These are phyloP conservation scores for Nepenthes mirabilis DNA, from an alignment of 148 eudicot genomes.

Conservation along the genomic window DNA sequence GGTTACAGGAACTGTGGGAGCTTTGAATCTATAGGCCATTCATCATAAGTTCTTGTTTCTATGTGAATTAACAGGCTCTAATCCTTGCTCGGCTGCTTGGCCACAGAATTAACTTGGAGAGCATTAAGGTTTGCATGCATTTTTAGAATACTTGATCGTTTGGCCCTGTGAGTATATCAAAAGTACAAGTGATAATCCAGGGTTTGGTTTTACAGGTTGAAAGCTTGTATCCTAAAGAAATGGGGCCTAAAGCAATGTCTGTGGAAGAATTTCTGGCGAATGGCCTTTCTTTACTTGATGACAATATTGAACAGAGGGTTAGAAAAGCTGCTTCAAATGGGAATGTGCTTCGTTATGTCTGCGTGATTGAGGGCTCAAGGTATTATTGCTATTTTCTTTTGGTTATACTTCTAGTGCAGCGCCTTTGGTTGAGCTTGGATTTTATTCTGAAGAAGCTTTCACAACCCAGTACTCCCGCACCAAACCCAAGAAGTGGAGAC, in stretches of 20 bases:
- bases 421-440: too few species aligned
- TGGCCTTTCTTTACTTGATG: constrained; percentile 74
- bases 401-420: too few species aligned
- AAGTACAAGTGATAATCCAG: not conserved
- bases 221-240: constrained; percentile 68
- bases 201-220: constrained; percentile 39
- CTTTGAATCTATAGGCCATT: not conserved
- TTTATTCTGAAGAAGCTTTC: too few species aligned
- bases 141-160: not conserved
- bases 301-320: constrained; percentile 48
- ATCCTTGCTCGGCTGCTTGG: constrained; percentile 95
- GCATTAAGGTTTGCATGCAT: constrained; percentile 40
- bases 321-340: constrained; percentile 60
- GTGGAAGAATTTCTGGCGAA: constrained; percentile 59
- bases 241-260: constrained; percentile 66
- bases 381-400: constrained; percentile 10
- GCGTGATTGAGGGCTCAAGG: constrained; percentile 73
- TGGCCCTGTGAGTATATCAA: not conserved
- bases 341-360: constrained; percentile 83
- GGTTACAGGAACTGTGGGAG: not conserved
- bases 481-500: too few species aligned
- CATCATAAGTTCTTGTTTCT: not conserved
- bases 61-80: constrained; percentile 49
- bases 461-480: too few species aligned
- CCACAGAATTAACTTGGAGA: constrained; percentile 44